Evolutionary conservation across 352 stramenopile species (phyloP), one percentile per base, ranked within the genome.

Genomic region (Globisporangium irregulare): DNA sequence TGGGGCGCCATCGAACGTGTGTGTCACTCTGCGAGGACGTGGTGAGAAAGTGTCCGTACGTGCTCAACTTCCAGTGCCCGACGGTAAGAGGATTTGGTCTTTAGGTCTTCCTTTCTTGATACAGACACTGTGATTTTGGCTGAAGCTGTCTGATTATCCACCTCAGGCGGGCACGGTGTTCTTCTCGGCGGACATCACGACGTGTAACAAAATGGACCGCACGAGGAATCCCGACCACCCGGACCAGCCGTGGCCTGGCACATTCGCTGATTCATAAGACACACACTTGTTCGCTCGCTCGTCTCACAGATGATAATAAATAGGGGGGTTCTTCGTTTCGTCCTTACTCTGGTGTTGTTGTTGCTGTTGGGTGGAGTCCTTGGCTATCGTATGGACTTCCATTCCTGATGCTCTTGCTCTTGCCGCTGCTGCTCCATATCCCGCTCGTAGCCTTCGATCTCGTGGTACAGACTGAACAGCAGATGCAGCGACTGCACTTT

Each of bases 401-500:
- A 53, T 1, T 54, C 36, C 20, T 36, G 18, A 9, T 58, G 43
- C 10, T 68, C 53, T 50, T 36, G 18, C 9, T 58, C 22, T 22
- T 66, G 57, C 58, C 15, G 38, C 38, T 62, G 51, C 64, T 73
- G 66, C 36, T 70, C 54, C 71, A 77, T 64, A 22, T 88, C 73
- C 68, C 73, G 79, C 71, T 91, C 79, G 71, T 89, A 87, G 48
- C 59, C 50, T 36, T 83, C 64, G 22, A 95, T 91, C 70, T 96
- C 89, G 59, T 82, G 66, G 67, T 93, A 98, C 29, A 98, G 70
- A 8, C 86, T 93, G 51, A 98, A 98, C 24, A 99, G 74, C 3
- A 95, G 65, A 77, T 98, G 94, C 29, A 98, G 78, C 46, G 87
- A 95, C 68, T 98, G 83, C 59, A 98, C 69, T 27, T 91, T 71